Evolutionary conservation across 495 filamentous ascomycete genomes (phyloP).

Genomic region (Penicillium lividum): DNA sequence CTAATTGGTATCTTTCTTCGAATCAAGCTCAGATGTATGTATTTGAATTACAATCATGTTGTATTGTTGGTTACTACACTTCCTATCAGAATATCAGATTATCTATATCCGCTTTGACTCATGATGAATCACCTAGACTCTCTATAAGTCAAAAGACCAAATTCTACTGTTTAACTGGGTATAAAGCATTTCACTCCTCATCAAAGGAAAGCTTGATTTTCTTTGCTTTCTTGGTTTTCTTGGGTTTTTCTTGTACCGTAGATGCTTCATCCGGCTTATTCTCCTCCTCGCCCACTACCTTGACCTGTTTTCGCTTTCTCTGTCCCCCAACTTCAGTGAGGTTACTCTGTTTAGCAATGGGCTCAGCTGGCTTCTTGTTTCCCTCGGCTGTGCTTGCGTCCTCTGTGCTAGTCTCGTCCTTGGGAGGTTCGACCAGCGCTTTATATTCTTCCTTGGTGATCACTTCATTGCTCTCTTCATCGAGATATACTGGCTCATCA

Average conservation of each 20-base stretch:
- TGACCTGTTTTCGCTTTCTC: constrained; percentile 47
- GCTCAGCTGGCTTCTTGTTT: constrained; percentile 20
- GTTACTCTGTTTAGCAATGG: constrained; percentile 34
- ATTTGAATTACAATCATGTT: neutral
- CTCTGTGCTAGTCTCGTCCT: constrained; percentile 12
- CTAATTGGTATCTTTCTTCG: too few relatives aligned
- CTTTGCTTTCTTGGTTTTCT: constrained; percentile 48
- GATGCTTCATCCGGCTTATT: constrained; percentile 22
- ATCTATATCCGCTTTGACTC: constrained; percentile 10
- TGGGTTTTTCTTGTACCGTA: constrained; percentile 18
- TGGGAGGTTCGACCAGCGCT: constrained; percentile 26
- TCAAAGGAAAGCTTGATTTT: constrained; percentile 51
- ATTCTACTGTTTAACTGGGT: too few relatives aligned
- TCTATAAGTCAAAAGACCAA: neutral
- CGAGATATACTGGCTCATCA: constrained; percentile 51
- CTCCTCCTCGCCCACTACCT: constrained; percentile 39
- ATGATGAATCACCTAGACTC: constrained; percentile 6
- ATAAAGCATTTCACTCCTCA: constrained; percentile 26
- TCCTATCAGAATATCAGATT: neutral
- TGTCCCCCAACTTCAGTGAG: constrained; percentile 45
- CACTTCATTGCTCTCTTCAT: constrained; percentile 49
- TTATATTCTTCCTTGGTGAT: constrained; percentile 53
- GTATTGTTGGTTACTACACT: neutral
- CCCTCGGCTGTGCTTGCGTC: constrained; percentile 12
- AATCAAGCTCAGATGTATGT: too few relatives aligned